These are phyloP conservation scores for Tolypocladium paradoxum DNA, from an alignment of 2,329 filamentous ascomycete genomes.

Conservation along the genomic window DNA sequence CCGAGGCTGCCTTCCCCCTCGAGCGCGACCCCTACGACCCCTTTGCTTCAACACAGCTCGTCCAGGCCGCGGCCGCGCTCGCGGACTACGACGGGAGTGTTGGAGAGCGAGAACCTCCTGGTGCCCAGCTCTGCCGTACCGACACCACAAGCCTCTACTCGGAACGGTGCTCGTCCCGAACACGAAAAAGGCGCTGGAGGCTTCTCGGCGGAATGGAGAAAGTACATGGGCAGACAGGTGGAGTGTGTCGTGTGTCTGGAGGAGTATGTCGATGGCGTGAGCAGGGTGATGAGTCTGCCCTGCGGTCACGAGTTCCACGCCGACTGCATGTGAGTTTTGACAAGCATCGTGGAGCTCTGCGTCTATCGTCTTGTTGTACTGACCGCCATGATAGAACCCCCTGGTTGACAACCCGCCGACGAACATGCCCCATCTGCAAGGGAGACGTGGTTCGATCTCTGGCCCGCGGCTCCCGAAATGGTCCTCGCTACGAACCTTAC, in stretches of 20 bases:
- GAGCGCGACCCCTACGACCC: conserved; percentile 63
- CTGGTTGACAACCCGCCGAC: conserved; percentile 87
- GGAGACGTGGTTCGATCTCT: conserved; percentile 78
- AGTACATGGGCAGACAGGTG: conserved; percentile 57
- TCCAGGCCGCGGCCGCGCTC: conserved; percentile 50
- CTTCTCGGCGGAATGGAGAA: conserved; percentile 46
- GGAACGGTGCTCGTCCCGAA: conserved; percentile 21
- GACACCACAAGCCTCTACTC: conserved; percentile 21
- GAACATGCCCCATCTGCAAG: conserved; percentile 98
- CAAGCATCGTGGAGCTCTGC: not conserved
- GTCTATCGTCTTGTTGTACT: conserved; percentile 3
- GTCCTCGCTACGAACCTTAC: conserved; percentile 43
- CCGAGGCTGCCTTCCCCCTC: conserved; percentile 51
- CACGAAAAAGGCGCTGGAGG: conserved; percentile 36
- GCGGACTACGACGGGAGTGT: conserved; percentile 51
- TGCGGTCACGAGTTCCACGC: conserved; percentile 97
- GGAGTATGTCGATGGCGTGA: conserved; percentile 91
- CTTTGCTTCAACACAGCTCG: conserved; percentile 55
- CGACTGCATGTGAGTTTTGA: conserved; percentile 83
- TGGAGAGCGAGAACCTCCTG: conserved; percentile 36
- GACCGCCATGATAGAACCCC: conserved; percentile 55
- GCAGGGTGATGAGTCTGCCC: conserved; percentile 89
- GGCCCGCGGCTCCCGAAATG: conserved; percentile 40
- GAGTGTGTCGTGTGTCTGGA: conserved; percentile 97
- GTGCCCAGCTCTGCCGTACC: conserved; percentile 31